Evolutionary conservation across 345 rosid species (phyloP).

Genomic region (Salix viminalis): DNA sequence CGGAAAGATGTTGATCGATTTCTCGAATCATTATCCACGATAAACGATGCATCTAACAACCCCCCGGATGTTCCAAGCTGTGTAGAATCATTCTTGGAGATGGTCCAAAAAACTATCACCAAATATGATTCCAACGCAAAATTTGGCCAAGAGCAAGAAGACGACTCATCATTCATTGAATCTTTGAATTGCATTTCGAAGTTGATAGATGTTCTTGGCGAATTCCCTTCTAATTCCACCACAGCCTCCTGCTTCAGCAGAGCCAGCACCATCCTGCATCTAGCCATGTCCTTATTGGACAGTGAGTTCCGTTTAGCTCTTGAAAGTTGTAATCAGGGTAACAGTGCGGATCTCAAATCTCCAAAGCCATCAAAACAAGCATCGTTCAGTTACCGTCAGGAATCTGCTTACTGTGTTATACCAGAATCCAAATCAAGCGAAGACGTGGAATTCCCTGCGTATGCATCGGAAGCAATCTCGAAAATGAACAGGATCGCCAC

Average conservation of each 20-base stretch:
- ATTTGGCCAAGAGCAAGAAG: slow-evolving; percentile 37
- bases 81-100: slow-evolving; percentile 59
- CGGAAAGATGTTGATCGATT: slow-evolving; percentile 49
- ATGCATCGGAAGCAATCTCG: slow-evolving; percentile 36
- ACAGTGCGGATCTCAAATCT: slow-evolving; percentile 26
- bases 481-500: slow-evolving; percentile 49
- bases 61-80: slow-evolving; percentile 46
- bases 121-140: slow-evolving; percentile 40
- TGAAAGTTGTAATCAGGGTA: slow-evolving; percentile 27
- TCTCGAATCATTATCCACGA: slow-evolving; percentile 21
- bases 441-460: slow-evolving; percentile 27
- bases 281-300: slow-evolving; percentile 68
- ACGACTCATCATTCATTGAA: slow-evolving; percentile 40
- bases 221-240: slow-evolving; percentile 17
- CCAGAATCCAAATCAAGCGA: slow-evolving; percentile 9
- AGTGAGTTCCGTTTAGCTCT: slow-evolving; percentile 57
- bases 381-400: slow-evolving; percentile 6
- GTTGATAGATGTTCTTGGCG: slow-evolving; percentile 28
- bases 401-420: neutral
- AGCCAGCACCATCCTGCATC: slow-evolving; percentile 41
- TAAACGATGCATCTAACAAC: slow-evolving; percentile 15
- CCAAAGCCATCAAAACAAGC: slow-evolving; percentile 25
- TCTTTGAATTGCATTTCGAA: slow-evolving; percentile 44
- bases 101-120: slow-evolving; percentile 37
- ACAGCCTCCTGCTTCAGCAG: slow-evolving; percentile 14